Evolutionary conservation across 305 asterid species (phyloP), one percentile per base, ranked within the genome.

Genomic region (Rubia peregrina): DNA sequence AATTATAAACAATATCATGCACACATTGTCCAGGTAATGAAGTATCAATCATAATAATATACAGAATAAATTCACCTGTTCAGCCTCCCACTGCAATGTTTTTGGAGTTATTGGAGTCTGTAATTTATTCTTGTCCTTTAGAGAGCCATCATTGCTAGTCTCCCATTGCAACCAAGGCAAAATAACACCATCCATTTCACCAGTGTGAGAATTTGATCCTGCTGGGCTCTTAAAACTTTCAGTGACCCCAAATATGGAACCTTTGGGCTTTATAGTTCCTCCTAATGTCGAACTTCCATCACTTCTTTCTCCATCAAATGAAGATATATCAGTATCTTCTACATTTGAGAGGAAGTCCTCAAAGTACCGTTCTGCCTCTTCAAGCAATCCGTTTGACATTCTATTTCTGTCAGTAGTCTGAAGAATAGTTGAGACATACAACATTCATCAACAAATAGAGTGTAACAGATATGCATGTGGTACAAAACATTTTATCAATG

Each of bases 131-230:
- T 68, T 81, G 74, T 77, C 79, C 33, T 78, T 48, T 21, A 67
- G 79, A 68, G 86, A 83, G 75, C 77, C 76, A 69, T 88, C 96
- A 68, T 81, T 86, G 74, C 80, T 78, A 61, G 97, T 88, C 82
- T 88, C 99, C 99, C 99, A 95, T 76, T 90, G 88, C 85, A 95
- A 79, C 99, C 99, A 95, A 69, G 99, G 99, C 68, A 91, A 82
- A 71, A 71, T 69, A 76, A 95, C 89, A 63, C 97, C 99, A 61
- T 95, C 99, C 81, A 85, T 80, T 84, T 83, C 98, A 64, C 74
- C 76, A 42, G 87, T 82, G 72, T 49, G 75, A 76, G 81, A 49
- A 72, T 78, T 69, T 57, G 84, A 62, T 74, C 77, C 85, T 42
- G 73, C 76, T 24, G 87, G 85, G 65, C 84, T 84, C 75, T 77